A percentile compares a stretch with the other conserved stretches of the same genome.
These are phyloP conservation scores for Pseudogymnoascus sp. DNA, from an alignment of 2,329 filamentous ascomycete species.

Conservation along the genomic window DNA sequence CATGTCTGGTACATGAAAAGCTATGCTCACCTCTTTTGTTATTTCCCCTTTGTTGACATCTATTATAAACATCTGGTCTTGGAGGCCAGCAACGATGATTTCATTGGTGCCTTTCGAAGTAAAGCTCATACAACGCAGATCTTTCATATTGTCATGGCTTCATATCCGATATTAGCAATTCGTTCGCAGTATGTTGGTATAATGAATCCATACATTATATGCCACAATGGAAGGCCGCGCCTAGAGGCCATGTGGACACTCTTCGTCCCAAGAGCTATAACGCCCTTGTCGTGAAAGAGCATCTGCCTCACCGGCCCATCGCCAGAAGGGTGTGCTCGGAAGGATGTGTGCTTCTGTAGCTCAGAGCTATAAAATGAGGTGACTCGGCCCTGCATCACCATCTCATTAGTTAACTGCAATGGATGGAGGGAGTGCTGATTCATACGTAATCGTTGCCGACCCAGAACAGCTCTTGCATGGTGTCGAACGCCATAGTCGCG, in stretches of 20 bases:
- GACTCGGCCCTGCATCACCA: constrained; percentile 63
- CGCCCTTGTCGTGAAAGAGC: constrained; percentile 81
- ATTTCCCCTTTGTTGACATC: constrained; percentile 65
- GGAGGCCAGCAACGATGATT: constrained; percentile 79
- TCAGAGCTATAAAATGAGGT: constrained; percentile 82
- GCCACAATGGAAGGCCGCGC: constrained; percentile 79
- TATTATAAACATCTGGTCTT: constrained; percentile 75
- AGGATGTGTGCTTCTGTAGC: constrained; percentile 83
- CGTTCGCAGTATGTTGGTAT: background rate
- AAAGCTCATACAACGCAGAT: constrained; percentile 91
- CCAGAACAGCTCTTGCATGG: constrained; percentile 84
- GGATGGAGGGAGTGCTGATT: constrained; percentile 13
- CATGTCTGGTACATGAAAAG: background rate
- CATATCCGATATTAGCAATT: constrained; percentile 19
- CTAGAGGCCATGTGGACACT: constrained; percentile 85
- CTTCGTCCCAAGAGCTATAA: constrained; percentile 74
- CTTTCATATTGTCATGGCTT: constrained; percentile 69
- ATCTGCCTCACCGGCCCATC: constrained; percentile 83
- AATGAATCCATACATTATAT: constrained; percentile 53
- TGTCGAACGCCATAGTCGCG: constrained; percentile 82
- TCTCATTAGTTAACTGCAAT: constrained; percentile 6
- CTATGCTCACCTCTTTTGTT: constrained; percentile 50
- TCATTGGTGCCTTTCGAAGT: constrained; percentile 77
- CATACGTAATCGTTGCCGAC: constrained; percentile 81
- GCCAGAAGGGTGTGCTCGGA: constrained; percentile 64